Percentiles rank a stretch among this genome's conserved stretches.
phyloP scores from a whole-genome alignment of 305 asterid species.

The Solanum hybrid region DNA sequence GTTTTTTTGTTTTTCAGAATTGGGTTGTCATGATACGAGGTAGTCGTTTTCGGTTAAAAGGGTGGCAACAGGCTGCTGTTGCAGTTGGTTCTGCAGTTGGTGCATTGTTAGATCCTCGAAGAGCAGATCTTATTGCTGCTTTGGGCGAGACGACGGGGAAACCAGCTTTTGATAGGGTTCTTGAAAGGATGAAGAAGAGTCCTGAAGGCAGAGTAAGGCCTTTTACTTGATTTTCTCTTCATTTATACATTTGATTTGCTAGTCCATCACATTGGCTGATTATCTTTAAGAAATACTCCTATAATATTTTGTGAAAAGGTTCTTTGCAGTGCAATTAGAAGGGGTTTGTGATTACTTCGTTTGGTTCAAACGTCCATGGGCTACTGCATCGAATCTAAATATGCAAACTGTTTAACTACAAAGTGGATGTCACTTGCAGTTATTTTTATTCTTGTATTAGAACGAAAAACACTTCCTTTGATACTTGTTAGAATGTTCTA shows the following conservation, averaged over 20 bases:
- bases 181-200: conserved; percentile 68
- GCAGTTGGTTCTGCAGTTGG: conserved; percentile 87
- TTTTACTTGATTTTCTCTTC: conserved; percentile 2
- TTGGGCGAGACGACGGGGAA: conserved; percentile 88
- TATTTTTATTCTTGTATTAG: background rate
- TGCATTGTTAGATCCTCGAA: conserved; percentile 73
- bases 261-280: background rate
- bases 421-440: background rate
- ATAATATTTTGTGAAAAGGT: background rate
- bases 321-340: background rate
- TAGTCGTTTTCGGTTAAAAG: conserved; percentile 43
- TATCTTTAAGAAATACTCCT: background rate
- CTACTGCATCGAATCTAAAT: background rate
- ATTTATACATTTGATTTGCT: background rate
- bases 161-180: conserved; percentile 75
- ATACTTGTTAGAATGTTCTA: background rate
- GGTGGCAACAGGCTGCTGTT: conserved; percentile 89
- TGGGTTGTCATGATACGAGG: conserved; percentile 39
- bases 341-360: background rate
- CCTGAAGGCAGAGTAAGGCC: conserved; percentile 70
- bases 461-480: background rate
- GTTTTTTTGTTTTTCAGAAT: background rate
- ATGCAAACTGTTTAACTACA: background rate
- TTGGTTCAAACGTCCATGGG: background rate
- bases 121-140: conserved; percentile 92